Percentiles rank a stretch among this genome's conserved stretches.
Evolutionary conservation across 176 grass and related monocot species (phyloP).

Genomic region (Musa schizocarpa): DNA sequence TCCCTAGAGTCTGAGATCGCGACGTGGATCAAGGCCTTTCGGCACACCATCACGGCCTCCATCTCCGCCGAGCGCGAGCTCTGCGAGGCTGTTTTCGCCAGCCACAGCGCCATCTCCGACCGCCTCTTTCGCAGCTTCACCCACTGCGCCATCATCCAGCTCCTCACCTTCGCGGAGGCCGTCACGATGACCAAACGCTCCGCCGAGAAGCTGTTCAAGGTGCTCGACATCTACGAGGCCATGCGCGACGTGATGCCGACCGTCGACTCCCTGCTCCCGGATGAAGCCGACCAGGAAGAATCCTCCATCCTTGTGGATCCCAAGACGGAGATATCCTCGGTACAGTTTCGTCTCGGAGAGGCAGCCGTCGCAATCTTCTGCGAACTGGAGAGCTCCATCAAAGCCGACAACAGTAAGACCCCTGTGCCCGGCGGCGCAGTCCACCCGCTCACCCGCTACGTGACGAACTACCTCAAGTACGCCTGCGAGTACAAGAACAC

Average conservation of each 20-base stretch:
- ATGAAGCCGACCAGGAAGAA: neutral
- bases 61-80: constrained; percentile 56
- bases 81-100: constrained; percentile 58
- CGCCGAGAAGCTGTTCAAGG: constrained; percentile 92
- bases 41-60: constrained; percentile 23
- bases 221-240: constrained; percentile 93
- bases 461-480: constrained; percentile 91
- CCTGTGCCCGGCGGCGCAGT: constrained; percentile 62
- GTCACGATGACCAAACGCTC: constrained; percentile 59
- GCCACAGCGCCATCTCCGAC: neutral
- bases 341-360: constrained; percentile 52
- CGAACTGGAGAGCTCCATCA: constrained; percentile 81
- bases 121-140: constrained; percentile 41
- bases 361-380: constrained; percentile 76
- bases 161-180: constrained; percentile 78
- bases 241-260: constrained; percentile 37
- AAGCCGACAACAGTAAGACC: constrained; percentile 49
- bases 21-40: constrained; percentile 63
- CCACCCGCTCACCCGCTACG: constrained; percentile 72
- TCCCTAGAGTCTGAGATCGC: constrained; percentile 2
- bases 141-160: constrained; percentile 31
- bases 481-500: constrained; percentile 72
- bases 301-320: constrained; percentile 24
- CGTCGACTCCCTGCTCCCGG: constrained; percentile 34
- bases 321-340: constrained; percentile 38